These are phyloP conservation scores for Coemansia sp. DNA, from an alignment of 192 early-diverging fungal genomes.

Conservation along the genomic window DNA sequence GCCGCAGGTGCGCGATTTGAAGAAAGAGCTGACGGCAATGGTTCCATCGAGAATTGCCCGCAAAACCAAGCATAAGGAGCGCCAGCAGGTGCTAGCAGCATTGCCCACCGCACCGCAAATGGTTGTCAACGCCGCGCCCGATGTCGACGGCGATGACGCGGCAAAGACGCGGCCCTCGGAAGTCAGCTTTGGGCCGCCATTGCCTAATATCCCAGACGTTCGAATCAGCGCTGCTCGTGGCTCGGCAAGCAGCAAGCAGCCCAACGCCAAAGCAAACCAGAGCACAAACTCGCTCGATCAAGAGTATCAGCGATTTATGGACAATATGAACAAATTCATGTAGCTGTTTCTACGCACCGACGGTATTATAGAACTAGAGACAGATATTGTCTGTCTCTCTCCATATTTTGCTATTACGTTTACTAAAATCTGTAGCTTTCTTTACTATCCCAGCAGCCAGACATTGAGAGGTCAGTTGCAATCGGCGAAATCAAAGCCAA, in stretches of 20 bases:
- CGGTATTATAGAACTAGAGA: background rate
- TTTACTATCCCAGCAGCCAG: constrained; percentile 9
- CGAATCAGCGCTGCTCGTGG: background rate
- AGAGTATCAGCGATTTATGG: constrained; percentile 64
- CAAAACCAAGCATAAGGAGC: constrained; percentile 46
- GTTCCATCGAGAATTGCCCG: constrained; percentile 62
- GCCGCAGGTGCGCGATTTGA: constrained; percentile 74
- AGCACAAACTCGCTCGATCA: constrained; percentile 47
- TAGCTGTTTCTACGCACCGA: no score
- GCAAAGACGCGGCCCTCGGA: no score
- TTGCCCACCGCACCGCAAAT: constrained; percentile 54
- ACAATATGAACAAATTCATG: constrained; percentile 47
- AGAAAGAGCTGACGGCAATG: constrained; percentile 70
- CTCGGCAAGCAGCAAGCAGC: background rate
- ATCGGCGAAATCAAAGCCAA: constrained; percentile 20
- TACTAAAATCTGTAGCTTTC: constrained; percentile 15
- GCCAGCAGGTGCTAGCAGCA: constrained; percentile 32
- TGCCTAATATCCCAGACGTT: no score
- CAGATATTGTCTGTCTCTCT: no score
- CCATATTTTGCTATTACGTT: no score
- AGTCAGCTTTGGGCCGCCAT: no score
- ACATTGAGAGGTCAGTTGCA: constrained; percentile 5
- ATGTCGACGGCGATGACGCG: constrained; percentile 56
- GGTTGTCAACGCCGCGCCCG: constrained; percentile 68
- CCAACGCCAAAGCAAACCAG: background rate